Conservation (phyloP, 2,329 filamentous ascomycete species). For the Verticillium klebahnii region DNA sequence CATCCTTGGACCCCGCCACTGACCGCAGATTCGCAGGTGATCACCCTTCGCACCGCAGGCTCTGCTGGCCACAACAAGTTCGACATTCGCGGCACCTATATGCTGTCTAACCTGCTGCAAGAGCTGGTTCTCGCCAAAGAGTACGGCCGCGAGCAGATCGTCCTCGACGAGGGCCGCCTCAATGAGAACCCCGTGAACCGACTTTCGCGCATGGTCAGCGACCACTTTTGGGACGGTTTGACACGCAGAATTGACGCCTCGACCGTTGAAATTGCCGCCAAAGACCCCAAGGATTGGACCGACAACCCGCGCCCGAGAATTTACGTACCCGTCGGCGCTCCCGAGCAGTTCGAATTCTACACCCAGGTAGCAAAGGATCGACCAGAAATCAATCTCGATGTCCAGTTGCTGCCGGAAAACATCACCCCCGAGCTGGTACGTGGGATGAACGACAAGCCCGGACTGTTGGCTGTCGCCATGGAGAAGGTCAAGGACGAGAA, state of each 20-base stretch:
- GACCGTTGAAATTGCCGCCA: constrained; percentile 79
- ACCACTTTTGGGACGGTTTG: constrained; percentile 89
- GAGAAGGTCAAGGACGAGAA: constrained; percentile 64
- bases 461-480: constrained; percentile 86
- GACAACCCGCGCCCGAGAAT: constrained; percentile 83
- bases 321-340: constrained; percentile 80
- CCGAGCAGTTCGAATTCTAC: constrained; percentile 89
- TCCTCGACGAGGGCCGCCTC: constrained; percentile 84
- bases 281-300: constrained; percentile 95
- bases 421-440: constrained; percentile 79
- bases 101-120: constrained; percentile 93
- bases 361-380: constrained; percentile 69
- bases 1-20: constrained; percentile 8
- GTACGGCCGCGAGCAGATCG: constrained; percentile 81
- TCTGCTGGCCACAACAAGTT: constrained; percentile 84
- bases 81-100: constrained; percentile 92
- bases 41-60: constrained; percentile 77
- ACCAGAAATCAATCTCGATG: constrained; percentile 83
- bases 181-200: constrained; percentile 94
- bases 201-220: constrained; percentile 77
- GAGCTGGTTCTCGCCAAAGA: constrained; percentile 91
- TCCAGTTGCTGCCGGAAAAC: constrained; percentile 69
- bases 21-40: constrained; percentile 47
- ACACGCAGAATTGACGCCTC: constrained; percentile 87
- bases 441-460: constrained; percentile 81